These are phyloP conservation scores for Alternaria infectoria DNA, from an alignment of 2,329 filamentous ascomycete species.

Conservation along the genomic window DNA sequence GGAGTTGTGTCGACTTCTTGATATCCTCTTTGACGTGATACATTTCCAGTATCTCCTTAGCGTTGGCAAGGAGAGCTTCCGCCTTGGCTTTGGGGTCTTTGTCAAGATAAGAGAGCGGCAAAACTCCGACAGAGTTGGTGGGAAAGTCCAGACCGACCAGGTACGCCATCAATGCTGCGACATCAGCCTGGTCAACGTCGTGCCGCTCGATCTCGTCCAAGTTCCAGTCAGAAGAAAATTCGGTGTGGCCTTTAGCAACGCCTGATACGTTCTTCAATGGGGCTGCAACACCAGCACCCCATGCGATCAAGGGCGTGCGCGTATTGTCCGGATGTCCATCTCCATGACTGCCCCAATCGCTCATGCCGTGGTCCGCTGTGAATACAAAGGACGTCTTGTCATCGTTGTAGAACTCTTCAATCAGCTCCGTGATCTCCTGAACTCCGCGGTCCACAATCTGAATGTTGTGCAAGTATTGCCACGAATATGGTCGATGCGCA, in stretches of 20 bases:
- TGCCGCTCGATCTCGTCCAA: slow-evolving; percentile 81
- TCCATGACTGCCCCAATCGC: slow-evolving; percentile 98
- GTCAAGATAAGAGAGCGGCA: slow-evolving; percentile 82
- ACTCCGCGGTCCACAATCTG: slow-evolving; percentile 93
- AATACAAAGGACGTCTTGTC: slow-evolving; percentile 93
- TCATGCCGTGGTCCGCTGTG: slow-evolving; percentile 98
- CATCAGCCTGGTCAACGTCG: slow-evolving; percentile 91
- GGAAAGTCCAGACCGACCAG: slow-evolving; percentile 87
- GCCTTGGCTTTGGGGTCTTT: slow-evolving; percentile 78
- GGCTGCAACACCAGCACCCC: slow-evolving; percentile 88
- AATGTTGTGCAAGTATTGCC: slow-evolving; percentile 93
- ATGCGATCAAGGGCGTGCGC: slow-evolving; percentile 86
- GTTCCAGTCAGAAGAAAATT: slow-evolving; percentile 86
- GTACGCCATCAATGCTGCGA: slow-evolving; percentile 95
- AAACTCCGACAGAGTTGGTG: slow-evolving; percentile 92
- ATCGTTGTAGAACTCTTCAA: slow-evolving; percentile 82
- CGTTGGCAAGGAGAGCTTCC: slow-evolving; percentile 82
- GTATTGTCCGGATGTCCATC: slow-evolving; percentile 98
- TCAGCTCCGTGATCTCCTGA: slow-evolving; percentile 77
- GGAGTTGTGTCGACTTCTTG: slow-evolving; percentile 77
- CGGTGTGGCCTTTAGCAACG: slow-evolving; percentile 82
- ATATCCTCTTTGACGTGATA: slow-evolving; percentile 90
- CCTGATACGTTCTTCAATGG: slow-evolving; percentile 65
- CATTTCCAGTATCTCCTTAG: slow-evolving; percentile 89
- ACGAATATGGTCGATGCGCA: slow-evolving; percentile 85